These are phyloP conservation scores for Boletellus emodensis DNA, from an alignment of 768 basidiomycete species.

Conservation along the genomic window DNA sequence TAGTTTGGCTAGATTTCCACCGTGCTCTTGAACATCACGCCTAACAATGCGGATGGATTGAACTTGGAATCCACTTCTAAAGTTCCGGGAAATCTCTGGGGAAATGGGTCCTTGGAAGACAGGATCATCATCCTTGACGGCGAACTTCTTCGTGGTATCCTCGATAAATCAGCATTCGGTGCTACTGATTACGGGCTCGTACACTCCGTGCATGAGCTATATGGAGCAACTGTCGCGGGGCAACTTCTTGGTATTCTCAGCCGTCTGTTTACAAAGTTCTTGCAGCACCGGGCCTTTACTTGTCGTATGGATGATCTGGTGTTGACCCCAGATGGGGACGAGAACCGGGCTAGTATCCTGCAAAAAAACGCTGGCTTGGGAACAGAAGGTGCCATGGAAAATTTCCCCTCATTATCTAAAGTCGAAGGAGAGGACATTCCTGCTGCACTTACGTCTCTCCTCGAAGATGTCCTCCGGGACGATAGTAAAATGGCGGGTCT, in stretches of 20 bases:
- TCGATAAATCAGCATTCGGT: slow-evolving; percentile 97
- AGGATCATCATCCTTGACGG: slow-evolving; percentile 89
- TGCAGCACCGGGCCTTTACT: slow-evolving; percentile 95
- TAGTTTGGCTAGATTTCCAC: slow-evolving; percentile 74
- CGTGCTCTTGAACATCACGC: slow-evolving; percentile 87
- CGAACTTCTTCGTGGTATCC: slow-evolving; percentile 86
- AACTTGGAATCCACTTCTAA: slow-evolving; percentile 86
- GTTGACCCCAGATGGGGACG: slow-evolving; percentile 79
- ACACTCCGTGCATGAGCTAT: slow-evolving; percentile 94
- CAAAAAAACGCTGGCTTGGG: slow-evolving; percentile 67
- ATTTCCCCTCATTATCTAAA: slow-evolving; percentile 70
- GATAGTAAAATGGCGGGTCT: slow-evolving; percentile 97
- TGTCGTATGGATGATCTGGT: slow-evolving; percentile 98
- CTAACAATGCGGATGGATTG: slow-evolving; percentile 70
- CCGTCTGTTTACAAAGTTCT: slow-evolving; percentile 92
- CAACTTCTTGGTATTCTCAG: slow-evolving; percentile 89
- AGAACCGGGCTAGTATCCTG: slow-evolving; percentile 62
- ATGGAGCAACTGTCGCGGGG: slow-evolving; percentile 86
- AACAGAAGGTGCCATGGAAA: slow-evolving; percentile 84
- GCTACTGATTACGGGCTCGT: slow-evolving; percentile 95
- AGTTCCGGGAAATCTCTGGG: slow-evolving; percentile 85
- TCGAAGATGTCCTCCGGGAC: slow-evolving; percentile 91
- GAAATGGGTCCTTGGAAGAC: slow-evolving; percentile 73
- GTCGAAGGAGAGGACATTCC: slow-evolving; percentile 52
- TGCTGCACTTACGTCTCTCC: slow-evolving; percentile 54